Evolutionary conservation across 139 green algal species (phyloP).

Genomic region (Spirogloea muscicola): DNA sequence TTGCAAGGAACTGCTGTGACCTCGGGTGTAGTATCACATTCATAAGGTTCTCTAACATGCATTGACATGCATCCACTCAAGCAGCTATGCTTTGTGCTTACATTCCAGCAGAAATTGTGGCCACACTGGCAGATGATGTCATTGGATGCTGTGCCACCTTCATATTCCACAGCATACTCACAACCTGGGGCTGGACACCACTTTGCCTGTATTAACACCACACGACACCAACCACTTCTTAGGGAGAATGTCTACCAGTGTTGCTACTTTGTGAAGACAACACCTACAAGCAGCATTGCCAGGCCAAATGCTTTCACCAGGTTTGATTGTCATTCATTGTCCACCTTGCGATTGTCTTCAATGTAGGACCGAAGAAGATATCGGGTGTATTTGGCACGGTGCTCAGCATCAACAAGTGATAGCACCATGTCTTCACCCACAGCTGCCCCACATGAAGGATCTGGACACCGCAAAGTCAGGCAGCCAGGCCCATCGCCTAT

Average conservation of each 20-base stretch:
- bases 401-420: constrained; percentile 28
- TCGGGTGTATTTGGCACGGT: constrained; percentile 52
- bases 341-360: constrained; percentile 75
- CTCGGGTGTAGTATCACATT: too few species aligned
- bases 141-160: constrained; percentile 32
- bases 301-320: too few species aligned
- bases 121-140: constrained; percentile 72
- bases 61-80: too few species aligned
- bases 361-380: constrained; percentile 75
- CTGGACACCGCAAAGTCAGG: constrained; percentile 67
- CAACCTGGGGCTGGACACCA: constrained; percentile 71
- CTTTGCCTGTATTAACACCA: constrained; percentile 44
- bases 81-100: constrained; percentile 18
- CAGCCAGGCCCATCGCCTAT: constrained; percentile 55
- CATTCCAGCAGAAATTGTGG: constrained; percentile 64
- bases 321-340: neutral
- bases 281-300: too few species aligned
- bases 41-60: too few species aligned
- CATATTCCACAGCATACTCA: constrained; percentile 38
- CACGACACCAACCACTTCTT: too few species aligned
- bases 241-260: too few species aligned
- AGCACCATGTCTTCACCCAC: constrained; percentile 47
- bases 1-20: too few species aligned
- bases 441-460: constrained; percentile 53
- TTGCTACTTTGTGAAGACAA: too few species aligned